phyloP scores from a whole-genome alignment of 2,329 filamentous ascomycete species.

The Fusarium redolens region DNA sequence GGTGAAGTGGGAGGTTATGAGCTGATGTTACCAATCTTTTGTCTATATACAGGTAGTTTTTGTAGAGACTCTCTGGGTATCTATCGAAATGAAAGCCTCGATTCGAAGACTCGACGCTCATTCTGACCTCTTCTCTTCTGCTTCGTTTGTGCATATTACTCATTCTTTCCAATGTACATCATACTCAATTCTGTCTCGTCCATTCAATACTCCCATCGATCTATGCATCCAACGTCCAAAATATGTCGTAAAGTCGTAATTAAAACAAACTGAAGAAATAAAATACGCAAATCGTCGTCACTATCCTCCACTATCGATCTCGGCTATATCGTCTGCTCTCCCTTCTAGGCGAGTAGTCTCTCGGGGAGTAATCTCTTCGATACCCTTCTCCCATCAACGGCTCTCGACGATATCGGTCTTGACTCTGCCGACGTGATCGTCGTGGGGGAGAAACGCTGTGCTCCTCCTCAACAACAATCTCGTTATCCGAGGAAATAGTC shows the following conservation, averaged over 20 bases:
- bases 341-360: slow-evolving; percentile 39
- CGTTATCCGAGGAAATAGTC: slow-evolving; percentile 48
- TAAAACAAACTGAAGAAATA: slow-evolving; percentile 8
- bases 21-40: slow-evolving; percentile 4
- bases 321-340: slow-evolving; percentile 39
- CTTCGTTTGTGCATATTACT: background rate
- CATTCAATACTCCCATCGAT: background rate
- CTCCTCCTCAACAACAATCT: slow-evolving; percentile 54
- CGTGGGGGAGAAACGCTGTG: slow-evolving; percentile 43
- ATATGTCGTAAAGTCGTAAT: slow-evolving; percentile 32
- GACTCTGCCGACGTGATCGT: slow-evolving; percentile 39
- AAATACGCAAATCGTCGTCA: slow-evolving; percentile 2
- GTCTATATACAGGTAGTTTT: slow-evolving; percentile 20
- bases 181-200: background rate
- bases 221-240: slow-evolving; percentile 20
- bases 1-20: background rate
- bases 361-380: slow-evolving; percentile 37
- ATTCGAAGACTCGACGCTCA: slow-evolving; percentile 10
- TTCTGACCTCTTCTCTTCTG: background rate
- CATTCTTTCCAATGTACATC: background rate
- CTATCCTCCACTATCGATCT: slow-evolving; percentile 10
- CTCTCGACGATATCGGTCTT: slow-evolving; percentile 43
- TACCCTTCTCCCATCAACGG: slow-evolving; percentile 33
- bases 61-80: slow-evolving; percentile 26
- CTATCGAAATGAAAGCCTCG: slow-evolving; percentile 22